Conservation (phyloP, 2,329 filamentous ascomycete genomes). For the Neopestalotiopsis clavispora region DNA sequence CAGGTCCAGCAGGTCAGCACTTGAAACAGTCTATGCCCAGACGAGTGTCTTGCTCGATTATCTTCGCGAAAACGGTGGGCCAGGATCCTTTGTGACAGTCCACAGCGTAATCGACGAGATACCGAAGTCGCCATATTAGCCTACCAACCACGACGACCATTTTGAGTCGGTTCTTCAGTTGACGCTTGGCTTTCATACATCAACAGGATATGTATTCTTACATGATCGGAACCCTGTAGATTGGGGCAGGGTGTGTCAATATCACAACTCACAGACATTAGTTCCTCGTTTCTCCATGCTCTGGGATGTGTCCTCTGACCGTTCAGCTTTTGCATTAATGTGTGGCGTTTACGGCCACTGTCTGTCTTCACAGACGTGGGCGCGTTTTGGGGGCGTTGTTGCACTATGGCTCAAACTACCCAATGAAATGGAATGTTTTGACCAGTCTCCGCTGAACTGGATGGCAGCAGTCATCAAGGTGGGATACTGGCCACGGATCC, state of each 20-base stretch:
- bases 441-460: background rate
- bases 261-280: background rate
- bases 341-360: background rate
- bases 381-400: background rate
- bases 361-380: background rate
- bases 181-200: background rate
- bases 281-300: background rate
- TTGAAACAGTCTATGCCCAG: conserved; percentile 86
- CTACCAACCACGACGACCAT: conserved; percentile 11
- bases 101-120: conserved; percentile 55
- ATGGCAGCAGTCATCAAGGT: background rate
- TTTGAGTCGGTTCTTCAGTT: background rate
- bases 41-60: conserved; percentile 86
- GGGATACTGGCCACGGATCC: background rate
- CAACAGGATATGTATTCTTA: background rate
- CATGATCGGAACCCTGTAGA: background rate
- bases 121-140: conserved; percentile 41
- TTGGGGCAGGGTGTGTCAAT: background rate
- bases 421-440: background rate
- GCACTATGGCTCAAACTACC: background rate
- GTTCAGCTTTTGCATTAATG: background rate
- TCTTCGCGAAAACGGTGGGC: conserved; percentile 77
- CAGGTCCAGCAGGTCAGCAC: conserved; percentile 82
- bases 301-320: background rate
- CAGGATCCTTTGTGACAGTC: conserved; percentile 79